These are phyloP conservation scores for Fusarium nanum DNA, from an alignment of 2,329 filamentous ascomycete genomes.

Conservation along the genomic window DNA sequence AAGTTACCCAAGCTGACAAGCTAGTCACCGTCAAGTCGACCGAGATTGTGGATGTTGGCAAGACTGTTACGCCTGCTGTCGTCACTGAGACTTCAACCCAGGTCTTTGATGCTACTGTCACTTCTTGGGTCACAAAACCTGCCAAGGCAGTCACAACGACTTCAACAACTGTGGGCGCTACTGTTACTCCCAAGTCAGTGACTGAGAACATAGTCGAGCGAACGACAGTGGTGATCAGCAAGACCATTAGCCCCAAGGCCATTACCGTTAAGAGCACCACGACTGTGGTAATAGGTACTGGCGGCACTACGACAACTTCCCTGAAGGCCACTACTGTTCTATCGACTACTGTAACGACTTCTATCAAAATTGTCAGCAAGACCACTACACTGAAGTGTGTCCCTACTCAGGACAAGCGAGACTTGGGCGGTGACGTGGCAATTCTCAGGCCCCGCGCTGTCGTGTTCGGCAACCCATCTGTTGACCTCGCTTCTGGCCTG, in stretches of 20 bases:
- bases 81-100: conserved; percentile 40
- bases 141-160: conserved; percentile 33
- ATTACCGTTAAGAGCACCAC: conserved; percentile 38
- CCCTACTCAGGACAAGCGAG: conserved; percentile 32
- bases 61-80: conserved; percentile 48
- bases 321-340: conserved; percentile 41
- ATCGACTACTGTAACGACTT: conserved; percentile 38
- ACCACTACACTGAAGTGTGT: conserved; percentile 41
- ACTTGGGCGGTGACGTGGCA: neutral
- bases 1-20: conserved; percentile 29
- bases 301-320: conserved; percentile 34
- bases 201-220: conserved; percentile 28
- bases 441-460: conserved; percentile 11
- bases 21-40: conserved; percentile 47
- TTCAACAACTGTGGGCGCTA: conserved; percentile 28
- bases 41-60: conserved; percentile 47
- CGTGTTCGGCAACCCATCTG: conserved; percentile 26
- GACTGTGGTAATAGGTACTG: conserved; percentile 31
- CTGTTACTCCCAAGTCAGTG: conserved; percentile 42
- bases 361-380: conserved; percentile 33
- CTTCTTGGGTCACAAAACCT: conserved; percentile 28
- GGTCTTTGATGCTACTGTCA: conserved; percentile 29
- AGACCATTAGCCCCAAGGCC: conserved; percentile 34
- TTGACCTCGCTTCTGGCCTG: conserved; percentile 10
- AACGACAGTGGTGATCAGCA: conserved; percentile 31